Conservation (phyloP, 306 rosid species). For the Albizia julibrissin region DNA sequence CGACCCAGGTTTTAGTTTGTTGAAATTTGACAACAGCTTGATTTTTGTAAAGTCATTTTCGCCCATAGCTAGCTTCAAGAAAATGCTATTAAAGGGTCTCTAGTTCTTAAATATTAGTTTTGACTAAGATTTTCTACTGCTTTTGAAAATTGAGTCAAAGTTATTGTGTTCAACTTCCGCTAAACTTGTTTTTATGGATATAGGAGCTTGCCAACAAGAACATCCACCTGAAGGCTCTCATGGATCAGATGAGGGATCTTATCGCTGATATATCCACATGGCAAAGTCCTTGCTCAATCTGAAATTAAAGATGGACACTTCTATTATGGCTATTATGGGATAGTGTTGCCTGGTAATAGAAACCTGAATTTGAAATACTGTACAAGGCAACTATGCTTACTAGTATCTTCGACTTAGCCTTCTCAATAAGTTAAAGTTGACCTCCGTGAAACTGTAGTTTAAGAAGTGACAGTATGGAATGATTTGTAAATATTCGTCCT, state of each 20-base stretch:
- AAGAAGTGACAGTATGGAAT: background rate
- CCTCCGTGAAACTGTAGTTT: conserved; percentile 12
- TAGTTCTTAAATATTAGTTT: conserved; percentile 8
- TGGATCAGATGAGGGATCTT: conserved; percentile 83
- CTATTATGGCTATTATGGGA: conserved; percentile 24
- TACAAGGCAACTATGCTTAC: conserved; percentile 25
- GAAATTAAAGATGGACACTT: conserved; percentile 32
- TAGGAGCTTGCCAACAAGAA: conserved; percentile 88
- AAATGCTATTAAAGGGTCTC: background rate
- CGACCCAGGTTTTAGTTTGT: conserved; percentile 13
- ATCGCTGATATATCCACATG: conserved; percentile 85
- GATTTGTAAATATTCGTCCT: conserved; percentile 23
- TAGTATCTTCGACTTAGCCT: background rate
- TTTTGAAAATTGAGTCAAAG: background rate
- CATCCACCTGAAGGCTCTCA: conserved; percentile 67
- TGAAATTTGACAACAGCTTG: conserved; percentile 8
- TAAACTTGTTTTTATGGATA: conserved; percentile 18
- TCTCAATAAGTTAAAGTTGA: background rate
- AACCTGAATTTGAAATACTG: conserved; percentile 15
- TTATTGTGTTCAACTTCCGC: background rate
- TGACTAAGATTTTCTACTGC: background rate
- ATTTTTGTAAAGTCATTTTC: background rate
- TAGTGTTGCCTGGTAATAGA: background rate
- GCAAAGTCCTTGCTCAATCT: conserved; percentile 86
- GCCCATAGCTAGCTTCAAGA: conserved; percentile 10